Base-by-base conservation (phyloP, 768 basidiomycete species). In the Leccinum aurantiacum region DNA sequence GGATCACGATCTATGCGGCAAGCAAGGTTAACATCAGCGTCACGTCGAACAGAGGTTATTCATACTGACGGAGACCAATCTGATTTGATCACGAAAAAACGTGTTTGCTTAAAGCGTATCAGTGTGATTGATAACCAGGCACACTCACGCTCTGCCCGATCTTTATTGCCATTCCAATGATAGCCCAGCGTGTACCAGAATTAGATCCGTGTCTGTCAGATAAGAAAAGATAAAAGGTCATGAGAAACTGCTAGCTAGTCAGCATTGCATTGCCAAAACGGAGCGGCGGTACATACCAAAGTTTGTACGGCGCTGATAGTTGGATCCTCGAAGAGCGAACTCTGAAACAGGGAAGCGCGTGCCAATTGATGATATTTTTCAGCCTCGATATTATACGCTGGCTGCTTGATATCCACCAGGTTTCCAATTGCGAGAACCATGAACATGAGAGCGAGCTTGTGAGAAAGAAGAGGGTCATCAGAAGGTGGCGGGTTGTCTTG, bases 311-410 rank as follows among this genome's bases (percentile, higher is more conserved):
- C 84, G 63, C 79, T 82, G 54, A 88, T 77, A 0, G 87, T 88
- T 17, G 87, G 87, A 38, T 85, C 82, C 63, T 89, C 86, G 62
- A 89, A 84, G 51, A 89, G 80, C 1, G 84, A 82, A 60, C 79
- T 78, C 54, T 85, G 80, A 73, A 88, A 88, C 19, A 89, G 76
- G 1, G 87, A 78, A 2, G 87, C 86, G 59, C 84, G 81, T 3
- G 86, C 85, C 17, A 89, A 73, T 58, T 87, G 86, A 63, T 88
- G 82, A 63, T 85, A 89, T 67, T 87, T 87, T 69, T 88, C 86
- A 1, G 87, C 87, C 57, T 89, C 87, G 48, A 87, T 67, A 54
- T 79, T 85, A 67, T 88, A 88, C 0, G 86, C 80, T 15, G 82
- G 75, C 38, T 83, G 72, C 17, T 76, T 70, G 4, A 79, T 78